Percentiles rank a stretch among this genome's conserved stretches.
These are phyloP conservation scores for Lactarius psammicola DNA, from an alignment of 768 basidiomycete genomes.

Conservation along the genomic window DNA sequence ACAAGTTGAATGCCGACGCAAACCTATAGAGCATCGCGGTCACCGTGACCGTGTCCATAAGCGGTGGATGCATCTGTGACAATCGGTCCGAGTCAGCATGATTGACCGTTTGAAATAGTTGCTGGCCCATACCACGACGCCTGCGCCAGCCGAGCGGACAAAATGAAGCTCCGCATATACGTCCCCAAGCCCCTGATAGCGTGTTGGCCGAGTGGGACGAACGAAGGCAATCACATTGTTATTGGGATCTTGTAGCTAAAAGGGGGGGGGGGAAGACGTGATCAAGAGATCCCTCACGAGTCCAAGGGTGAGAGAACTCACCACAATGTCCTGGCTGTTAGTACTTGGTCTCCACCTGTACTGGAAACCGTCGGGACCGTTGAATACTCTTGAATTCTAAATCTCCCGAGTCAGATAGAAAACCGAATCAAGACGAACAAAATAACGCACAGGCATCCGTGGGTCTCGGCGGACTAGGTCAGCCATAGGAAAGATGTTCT, in stretches of 20 bases:
- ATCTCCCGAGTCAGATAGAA: slow-evolving; percentile 17
- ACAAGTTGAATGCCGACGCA: slow-evolving; percentile 51
- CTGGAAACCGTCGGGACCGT: slow-evolving; percentile 76
- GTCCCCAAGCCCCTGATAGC: slow-evolving; percentile 79
- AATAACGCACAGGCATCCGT: slow-evolving; percentile 53
- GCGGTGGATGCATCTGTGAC: slow-evolving; percentile 75
- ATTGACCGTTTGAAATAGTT: slow-evolving; percentile 21
- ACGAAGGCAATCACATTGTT: slow-evolving; percentile 75
- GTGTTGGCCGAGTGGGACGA: slow-evolving; percentile 71
- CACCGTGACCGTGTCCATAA: slow-evolving; percentile 86
- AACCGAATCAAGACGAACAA: slow-evolving; percentile 15
- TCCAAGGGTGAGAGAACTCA: slow-evolving; percentile 33
- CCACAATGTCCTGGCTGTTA: slow-evolving; percentile 50
- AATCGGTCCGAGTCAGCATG: slow-evolving; percentile 17
- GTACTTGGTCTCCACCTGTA: slow-evolving; percentile 79
- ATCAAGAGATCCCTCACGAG: slow-evolving; percentile 12
- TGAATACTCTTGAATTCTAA: slow-evolving; percentile 55
- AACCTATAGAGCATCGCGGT: slow-evolving; percentile 86
- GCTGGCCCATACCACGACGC: slow-evolving; percentile 63
- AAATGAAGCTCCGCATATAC: slow-evolving; percentile 86
- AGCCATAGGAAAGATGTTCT: slow-evolving; percentile 79
- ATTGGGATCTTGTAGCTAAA: slow-evolving; percentile 69
- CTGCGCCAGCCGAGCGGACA: slow-evolving; percentile 71
- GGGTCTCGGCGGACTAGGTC: slow-evolving; percentile 76
- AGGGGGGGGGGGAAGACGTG: too few relatives aligned